Evolutionary conservation across 805 yeast genomes (phyloP).

Genomic region (Saturnispora dispora): DNA sequence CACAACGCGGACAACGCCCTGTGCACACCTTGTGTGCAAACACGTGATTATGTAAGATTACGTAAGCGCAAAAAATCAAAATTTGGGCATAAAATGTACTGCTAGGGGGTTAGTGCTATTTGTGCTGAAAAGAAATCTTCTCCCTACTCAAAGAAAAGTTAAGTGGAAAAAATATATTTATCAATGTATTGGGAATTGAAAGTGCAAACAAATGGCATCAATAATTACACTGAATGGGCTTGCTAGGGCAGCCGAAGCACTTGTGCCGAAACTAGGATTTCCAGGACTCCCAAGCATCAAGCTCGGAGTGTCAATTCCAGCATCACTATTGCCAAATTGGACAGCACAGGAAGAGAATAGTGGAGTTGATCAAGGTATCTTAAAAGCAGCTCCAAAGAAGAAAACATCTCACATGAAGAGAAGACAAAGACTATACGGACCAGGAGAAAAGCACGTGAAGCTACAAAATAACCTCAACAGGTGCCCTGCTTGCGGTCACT

Average conservation of each 20-base stretch:
- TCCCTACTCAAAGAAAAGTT: not conserved
- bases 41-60: not conserved
- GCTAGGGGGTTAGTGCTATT: not conserved
- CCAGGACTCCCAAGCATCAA: constrained; percentile 14
- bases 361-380: constrained; percentile 58
- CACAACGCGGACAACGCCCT: not conserved
- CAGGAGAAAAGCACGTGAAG: constrained; percentile 73
- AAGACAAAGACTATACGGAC: constrained; percentile 74
- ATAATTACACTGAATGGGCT: constrained; percentile 10
- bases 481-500: constrained; percentile 94
- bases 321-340: constrained; percentile 25
- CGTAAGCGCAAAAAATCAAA: not conserved
- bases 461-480: constrained; percentile 69
- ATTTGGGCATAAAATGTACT: not conserved
- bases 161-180: not conserved
- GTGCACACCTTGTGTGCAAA: not conserved
- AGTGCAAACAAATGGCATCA: constrained; percentile 8
- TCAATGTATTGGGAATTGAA: no score
- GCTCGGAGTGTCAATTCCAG: constrained; percentile 16
- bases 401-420: constrained; percentile 81
- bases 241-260: constrained; percentile 11
- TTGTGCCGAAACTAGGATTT: constrained; percentile 11
- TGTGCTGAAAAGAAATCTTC: not conserved
- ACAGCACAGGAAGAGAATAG: constrained; percentile 30
- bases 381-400: constrained; percentile 90